phyloP scores from a whole-genome alignment of 2,329 filamentous ascomycete species.

The Cytospora schulzeri region DNA sequence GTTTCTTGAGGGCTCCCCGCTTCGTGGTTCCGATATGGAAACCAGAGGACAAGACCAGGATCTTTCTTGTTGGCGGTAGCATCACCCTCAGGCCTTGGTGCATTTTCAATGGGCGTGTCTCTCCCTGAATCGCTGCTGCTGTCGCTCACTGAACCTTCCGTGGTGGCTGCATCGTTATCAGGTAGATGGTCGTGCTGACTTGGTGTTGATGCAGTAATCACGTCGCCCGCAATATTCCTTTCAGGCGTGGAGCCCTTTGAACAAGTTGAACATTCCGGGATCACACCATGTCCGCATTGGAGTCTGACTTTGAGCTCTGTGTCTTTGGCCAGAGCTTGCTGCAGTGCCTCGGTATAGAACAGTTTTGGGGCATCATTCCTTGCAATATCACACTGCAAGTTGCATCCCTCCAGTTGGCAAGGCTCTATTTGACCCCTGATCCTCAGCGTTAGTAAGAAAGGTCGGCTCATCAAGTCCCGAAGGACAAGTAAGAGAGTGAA shows the following conservation, averaged over 20 bases:
- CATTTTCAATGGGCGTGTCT: neutral
- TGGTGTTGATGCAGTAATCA: neutral
- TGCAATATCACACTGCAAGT: conserved; percentile 1
- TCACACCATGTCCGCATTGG: neutral
- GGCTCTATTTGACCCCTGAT: neutral
- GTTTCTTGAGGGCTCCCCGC: neutral
- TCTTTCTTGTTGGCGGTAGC: neutral
- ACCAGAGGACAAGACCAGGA: neutral
- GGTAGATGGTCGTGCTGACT: neutral
- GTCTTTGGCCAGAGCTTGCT: conserved; percentile 14
- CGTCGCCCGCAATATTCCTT: neutral
- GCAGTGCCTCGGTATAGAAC: neutral
- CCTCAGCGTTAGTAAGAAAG: neutral
- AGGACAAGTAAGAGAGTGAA: too few relatives aligned
- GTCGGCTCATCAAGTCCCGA: too few relatives aligned
- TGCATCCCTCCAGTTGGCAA: conserved; percentile 8
- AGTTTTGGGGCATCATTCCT: neutral
- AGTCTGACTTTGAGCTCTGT: neutral
- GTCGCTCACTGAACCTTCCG: neutral
- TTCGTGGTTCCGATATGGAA: neutral
- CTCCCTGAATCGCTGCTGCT: neutral
- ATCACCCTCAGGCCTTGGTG: neutral
- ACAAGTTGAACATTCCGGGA: neutral
- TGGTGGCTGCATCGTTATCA: neutral
- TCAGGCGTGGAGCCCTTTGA: neutral